A percentile compares a stretch with the other conserved stretches of the same genome.
Conservation (phyloP, 352 stramenopile species). For the Elongisporangium anandrum region DNA sequence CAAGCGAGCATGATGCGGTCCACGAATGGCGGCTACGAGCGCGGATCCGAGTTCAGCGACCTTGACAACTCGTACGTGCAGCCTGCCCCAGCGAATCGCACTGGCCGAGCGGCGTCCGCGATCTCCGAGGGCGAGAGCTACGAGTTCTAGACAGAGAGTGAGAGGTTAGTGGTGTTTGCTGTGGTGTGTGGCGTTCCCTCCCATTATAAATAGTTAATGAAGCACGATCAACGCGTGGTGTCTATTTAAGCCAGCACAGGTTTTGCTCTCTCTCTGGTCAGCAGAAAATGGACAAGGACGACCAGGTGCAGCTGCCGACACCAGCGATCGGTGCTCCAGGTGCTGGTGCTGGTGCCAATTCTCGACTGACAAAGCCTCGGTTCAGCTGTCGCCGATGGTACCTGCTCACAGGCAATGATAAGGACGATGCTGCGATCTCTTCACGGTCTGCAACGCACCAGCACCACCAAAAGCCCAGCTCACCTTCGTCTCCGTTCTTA, state of each 20-base stretch:
- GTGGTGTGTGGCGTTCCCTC: slow-evolving; percentile 5
- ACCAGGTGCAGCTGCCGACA: neutral
- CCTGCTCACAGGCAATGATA: slow-evolving; percentile 20
- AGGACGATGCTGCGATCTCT: slow-evolving; percentile 5
- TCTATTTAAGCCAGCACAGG: slow-evolving; percentile 13
- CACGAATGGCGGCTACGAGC: neutral
- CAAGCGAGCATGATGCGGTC: slow-evolving; percentile 6
- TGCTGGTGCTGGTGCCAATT: neutral
- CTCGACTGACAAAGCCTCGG: slow-evolving; percentile 4
- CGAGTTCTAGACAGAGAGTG: slow-evolving; percentile 51
- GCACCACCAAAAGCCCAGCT: slow-evolving; percentile 2
- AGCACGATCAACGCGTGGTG: neutral
- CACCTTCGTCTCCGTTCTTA: neutral
- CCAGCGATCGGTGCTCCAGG: neutral
- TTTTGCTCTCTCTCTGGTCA: slow-evolving; percentile 12
- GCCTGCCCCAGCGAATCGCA: slow-evolving; percentile 13
- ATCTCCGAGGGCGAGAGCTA: slow-evolving; percentile 52
- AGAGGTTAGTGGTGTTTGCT: slow-evolving; percentile 6
- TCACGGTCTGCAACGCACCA: neutral
- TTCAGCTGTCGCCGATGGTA: slow-evolving; percentile 49
- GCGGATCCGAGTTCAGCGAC: slow-evolving; percentile 36
- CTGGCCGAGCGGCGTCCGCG: slow-evolving; percentile 34
- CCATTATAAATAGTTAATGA: slow-evolving; percentile 11
- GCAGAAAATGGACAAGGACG: neutral
- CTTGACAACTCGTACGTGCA: slow-evolving; percentile 32